Evolutionary conservation across 2,329 filamentous ascomycete species (phyloP).

Genomic region (Chaetomiaceae sp.): DNA sequence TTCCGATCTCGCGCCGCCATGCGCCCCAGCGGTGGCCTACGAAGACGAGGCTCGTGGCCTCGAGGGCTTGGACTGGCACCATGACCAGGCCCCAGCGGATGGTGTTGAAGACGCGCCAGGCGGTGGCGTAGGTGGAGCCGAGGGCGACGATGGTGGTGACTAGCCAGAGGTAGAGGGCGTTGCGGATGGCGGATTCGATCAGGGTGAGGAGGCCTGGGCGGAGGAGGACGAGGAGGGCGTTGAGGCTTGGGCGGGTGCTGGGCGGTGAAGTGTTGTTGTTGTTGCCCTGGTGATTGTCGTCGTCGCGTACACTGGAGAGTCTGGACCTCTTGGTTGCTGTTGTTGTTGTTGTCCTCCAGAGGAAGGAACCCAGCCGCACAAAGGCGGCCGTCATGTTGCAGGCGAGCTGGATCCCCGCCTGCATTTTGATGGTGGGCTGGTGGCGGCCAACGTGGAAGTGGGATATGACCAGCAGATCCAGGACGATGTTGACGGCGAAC

Average conservation of each 20-base stretch:
- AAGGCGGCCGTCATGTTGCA: constrained; percentile 40
- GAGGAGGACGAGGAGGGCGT: constrained; percentile 45
- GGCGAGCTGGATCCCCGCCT: constrained; percentile 1
- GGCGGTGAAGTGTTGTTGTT: background rate
- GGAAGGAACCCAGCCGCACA: constrained; percentile 56
- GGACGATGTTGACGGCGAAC: background rate
- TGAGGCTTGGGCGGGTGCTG: constrained; percentile 34
- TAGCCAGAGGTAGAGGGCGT: constrained; percentile 67
- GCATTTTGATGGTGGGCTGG: background rate
- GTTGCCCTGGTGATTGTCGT: background rate
- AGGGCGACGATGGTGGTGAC: constrained; percentile 59
- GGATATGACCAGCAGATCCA: constrained; percentile 12
- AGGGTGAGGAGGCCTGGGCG: constrained; percentile 57
- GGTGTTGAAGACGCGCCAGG: constrained; percentile 69
- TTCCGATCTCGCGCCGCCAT: constrained; percentile 34
- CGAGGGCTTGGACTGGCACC: constrained; percentile 64
- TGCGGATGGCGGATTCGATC: constrained; percentile 60
- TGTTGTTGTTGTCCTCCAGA: constrained; percentile 35
- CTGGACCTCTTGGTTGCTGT: no score
- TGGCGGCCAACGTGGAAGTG: constrained; percentile 1
- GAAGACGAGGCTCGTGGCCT: constrained; percentile 61
- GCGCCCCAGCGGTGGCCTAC: constrained; percentile 62
- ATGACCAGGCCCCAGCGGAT: constrained; percentile 71
- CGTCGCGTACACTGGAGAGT: no score
- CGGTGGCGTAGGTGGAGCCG: constrained; percentile 61